Base-by-base conservation (phyloP, 441 rosid species). In the Macaranga tanarius region DNA sequence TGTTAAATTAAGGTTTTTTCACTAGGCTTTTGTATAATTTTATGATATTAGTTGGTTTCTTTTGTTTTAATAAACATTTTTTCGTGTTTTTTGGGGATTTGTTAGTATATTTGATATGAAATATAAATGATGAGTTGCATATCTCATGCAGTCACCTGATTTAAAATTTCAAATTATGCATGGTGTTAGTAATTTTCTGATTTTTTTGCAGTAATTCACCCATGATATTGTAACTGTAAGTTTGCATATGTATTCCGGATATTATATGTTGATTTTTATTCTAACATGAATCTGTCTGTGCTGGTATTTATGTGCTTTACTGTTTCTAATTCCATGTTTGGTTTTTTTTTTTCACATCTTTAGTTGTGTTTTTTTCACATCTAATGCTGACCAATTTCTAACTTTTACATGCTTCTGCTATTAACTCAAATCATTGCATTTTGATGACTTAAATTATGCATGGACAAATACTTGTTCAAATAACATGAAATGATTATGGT, bases 191-290 rank as follows among this genome's bases (percentile, higher is more conserved):
- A 70, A 69, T 76, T 60, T 75, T 80, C 77, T 81, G 79, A 70
- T 72, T 20, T 65, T 73, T 80, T 76, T 22, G 47, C 73, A 77
- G 76, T 83, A 51, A 73, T 19, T 75, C 66, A 69, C 71, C 59
- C 60, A 34, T 79, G 61, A 79, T 69, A 62, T 57, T 71, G 20
- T 73, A 67, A 66, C 81, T 67, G 83, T 82, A 82, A 87, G 88
- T 84, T 69, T 54, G 64, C 25, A 63, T 58, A 13, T 38, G 48
- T 73, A 44, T 40, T 74, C 38, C 52, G 38, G 48, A 73, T 76
- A 59, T 47, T 17, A 28, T 19, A 45, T 34, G 38, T 34, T 4
- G 38, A 34, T 3, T 34, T 34, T 34, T 34, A 34, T 34, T 5
- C 38, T n/a, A 34, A 34, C 6, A 3, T 12, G 2, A 16, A 9